Base-by-base conservation (phyloP, 2,329 filamentous ascomycete genomes). In the Claviceps lovelessii region DNA sequence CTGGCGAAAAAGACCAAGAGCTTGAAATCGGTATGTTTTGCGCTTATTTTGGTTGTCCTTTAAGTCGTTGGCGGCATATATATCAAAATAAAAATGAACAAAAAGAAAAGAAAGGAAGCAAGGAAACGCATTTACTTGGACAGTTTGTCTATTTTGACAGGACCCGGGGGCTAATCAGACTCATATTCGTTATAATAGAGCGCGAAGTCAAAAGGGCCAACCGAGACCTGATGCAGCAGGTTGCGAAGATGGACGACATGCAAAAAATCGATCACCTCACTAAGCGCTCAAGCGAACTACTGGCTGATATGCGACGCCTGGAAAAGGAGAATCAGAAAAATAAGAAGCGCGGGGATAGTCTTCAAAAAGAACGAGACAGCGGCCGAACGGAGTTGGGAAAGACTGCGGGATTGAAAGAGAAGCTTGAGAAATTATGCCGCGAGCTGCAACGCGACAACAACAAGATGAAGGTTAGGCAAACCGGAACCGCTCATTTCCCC, bases 401-500 rank as follows among this genome's bases (percentile, higher is more conserved):
- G 72, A 91, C 90, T 28, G 84, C 87, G 23, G 86, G 85, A 1
- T 81, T 97, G 66, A 96, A 95, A 69, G 90, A 97, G 68, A 97
- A 97, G 72, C 76, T 98, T 49, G 93, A 98, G 71, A 98, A 97
- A 68, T 76, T 98, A 37, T 96, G 90, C 64, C 79, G 93, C 55
- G 93, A 98, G 69, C 78, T 98, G 54, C 93, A 94, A 57, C 87
- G 91, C 63, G 93, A 98, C 66, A 98, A 98, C 70, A 97, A 97
- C 72, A 94, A 95, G 72, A 83, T 98, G 60, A 97, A 97, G 85
- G 88, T 93, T 70, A 62, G 60, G 48, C 39, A 67, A 51, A 17
- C 7, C 19, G 42, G 33, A 33, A 37, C 11, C 19, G 7, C 9
- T 23, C 31, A 33, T 47, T 2, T 23, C 31, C 29, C 15, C 17